These are phyloP conservation scores for Jatropha multifida DNA, from an alignment of 441 rosid species.

Conservation along the genomic window DNA sequence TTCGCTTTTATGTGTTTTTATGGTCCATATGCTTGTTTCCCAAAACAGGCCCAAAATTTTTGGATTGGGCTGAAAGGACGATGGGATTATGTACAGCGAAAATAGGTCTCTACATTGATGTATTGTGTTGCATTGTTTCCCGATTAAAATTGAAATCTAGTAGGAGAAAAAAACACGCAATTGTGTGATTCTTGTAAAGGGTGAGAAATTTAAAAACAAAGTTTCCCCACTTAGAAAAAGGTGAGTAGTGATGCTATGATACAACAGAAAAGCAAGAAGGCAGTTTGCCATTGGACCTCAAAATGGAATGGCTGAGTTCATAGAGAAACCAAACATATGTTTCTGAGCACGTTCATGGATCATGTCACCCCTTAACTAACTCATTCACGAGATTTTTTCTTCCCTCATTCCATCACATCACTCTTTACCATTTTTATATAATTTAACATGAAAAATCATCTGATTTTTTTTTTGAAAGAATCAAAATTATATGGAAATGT, in stretches of 20 bases:
- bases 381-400: neutral
- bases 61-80: too few relatives aligned
- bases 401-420: neutral
- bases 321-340: neutral
- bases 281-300: neutral
- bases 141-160: too few relatives aligned
- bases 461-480: too few relatives aligned
- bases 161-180: too few relatives aligned
- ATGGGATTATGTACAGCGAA: too few relatives aligned
- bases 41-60: neutral
- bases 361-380: conserved; percentile 13
- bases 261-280: conserved; percentile 19
- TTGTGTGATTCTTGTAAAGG: too few relatives aligned
- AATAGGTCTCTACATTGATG: too few relatives aligned
- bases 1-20: neutral
- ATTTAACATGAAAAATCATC: too few relatives aligned
- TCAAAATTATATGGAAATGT: too few relatives aligned
- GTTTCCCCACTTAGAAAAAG: neutral
- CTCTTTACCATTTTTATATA: neutral
- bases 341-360: neutral
- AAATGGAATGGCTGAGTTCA: conserved; percentile 11
- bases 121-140: too few relatives aligned
- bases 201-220: too few relatives aligned
- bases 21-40: neutral
- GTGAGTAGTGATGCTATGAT: conserved; percentile 11